phyloP scores from a whole-genome alignment of 768 basidiomycete genomes.

The Boletus rubescentipes region DNA sequence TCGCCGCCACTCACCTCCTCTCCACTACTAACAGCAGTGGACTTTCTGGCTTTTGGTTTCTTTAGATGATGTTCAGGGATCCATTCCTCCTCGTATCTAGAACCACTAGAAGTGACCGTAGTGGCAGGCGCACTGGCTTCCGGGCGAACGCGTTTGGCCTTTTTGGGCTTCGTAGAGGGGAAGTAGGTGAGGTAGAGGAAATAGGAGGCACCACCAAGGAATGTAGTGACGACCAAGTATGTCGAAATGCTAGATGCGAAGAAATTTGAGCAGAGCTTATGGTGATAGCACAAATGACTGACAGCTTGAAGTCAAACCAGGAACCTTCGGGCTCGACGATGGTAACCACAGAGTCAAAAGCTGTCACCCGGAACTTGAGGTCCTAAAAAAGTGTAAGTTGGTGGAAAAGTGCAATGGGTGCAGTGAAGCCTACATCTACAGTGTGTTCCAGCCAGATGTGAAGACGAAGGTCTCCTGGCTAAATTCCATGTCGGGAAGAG shows the following conservation, averaged over 20 bases:
- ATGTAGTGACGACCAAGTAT: conserved; percentile 64
- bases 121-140: conserved; percentile 55
- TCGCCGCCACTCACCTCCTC: conserved; percentile 70
- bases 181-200: conserved; percentile 63
- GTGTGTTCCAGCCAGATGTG: conserved; percentile 75
- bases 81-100: conserved; percentile 86
- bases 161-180: conserved; percentile 58
- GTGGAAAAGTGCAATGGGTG: not conserved
- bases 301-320: conserved; percentile 81
- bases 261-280: conserved; percentile 1
- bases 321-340: conserved; percentile 80
- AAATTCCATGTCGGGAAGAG: conserved; percentile 10
- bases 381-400: conserved; percentile 38
- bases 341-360: conserved; percentile 73
- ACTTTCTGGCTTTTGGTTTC: conserved; percentile 55
- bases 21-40: conserved; percentile 52
- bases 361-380: conserved; percentile 57
- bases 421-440: conserved; percentile 48
- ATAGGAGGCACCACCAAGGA: conserved; percentile 65
- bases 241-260: conserved; percentile 51
- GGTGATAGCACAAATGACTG: conserved; percentile 28
- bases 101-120: conserved; percentile 53
- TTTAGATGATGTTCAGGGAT: conserved; percentile 87
- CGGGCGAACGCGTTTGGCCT: conserved; percentile 43
- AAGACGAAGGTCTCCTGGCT: conserved; percentile 77